Evolutionary conservation across 176 grass and related monocot species (phyloP).

Genomic region (Miscanthus lutarioriparius): DNA sequence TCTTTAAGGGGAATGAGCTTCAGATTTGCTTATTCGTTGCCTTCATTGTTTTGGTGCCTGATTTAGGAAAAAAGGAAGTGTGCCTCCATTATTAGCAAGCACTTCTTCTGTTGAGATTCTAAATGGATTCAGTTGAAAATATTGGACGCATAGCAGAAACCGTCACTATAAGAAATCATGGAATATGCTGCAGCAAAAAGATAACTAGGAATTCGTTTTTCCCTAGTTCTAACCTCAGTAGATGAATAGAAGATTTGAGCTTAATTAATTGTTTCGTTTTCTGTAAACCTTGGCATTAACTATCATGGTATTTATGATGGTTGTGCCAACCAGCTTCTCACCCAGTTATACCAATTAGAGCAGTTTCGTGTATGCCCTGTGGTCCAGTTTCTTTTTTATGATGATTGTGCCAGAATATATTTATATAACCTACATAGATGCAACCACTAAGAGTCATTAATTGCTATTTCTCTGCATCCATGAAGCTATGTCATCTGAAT

Average conservation of each 20-base stretch:
- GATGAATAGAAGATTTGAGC: neutral
- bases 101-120: neutral
- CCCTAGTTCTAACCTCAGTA: neutral
- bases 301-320: neutral
- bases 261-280: neutral
- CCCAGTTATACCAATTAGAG: neutral
- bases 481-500: neutral
- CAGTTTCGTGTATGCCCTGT: too few relatives aligned
- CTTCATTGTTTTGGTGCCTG: neutral
- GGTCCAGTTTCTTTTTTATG: neutral
- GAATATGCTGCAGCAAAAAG: neutral
- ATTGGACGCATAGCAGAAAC: neutral
- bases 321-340: neutral
- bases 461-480: neutral
- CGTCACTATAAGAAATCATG: neutral
- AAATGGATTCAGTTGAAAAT: neutral
- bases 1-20: neutral
- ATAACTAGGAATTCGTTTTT: neutral
- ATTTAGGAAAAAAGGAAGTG: slow-evolving; percentile 12
- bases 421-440: neutral
- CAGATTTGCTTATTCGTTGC: slow-evolving; percentile 28
- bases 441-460: neutral
- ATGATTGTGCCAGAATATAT: neutral
- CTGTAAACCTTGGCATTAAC: neutral
- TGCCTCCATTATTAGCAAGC: slow-evolving; percentile 19